Conservation (phyloP, 768 basidiomycete genomes). For the Boletus barrowsii region DNA sequence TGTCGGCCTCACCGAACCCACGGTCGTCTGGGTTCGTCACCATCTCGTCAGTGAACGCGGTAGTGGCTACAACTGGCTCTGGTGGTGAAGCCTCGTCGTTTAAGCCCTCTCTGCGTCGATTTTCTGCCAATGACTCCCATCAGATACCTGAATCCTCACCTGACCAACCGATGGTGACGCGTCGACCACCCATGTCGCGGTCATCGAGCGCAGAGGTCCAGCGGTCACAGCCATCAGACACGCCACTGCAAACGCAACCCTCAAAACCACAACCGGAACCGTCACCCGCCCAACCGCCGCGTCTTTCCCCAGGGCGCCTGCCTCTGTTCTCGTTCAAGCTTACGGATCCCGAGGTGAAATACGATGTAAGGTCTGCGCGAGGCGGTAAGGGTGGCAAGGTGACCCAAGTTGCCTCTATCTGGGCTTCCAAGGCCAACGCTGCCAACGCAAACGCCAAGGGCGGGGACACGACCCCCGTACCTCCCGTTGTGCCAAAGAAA, state of each 20-base stretch:
- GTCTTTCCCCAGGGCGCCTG: conserved; percentile 25
- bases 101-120: conserved; percentile 17
- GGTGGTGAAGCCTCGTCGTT: conserved; percentile 4
- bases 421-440: conserved; percentile 52
- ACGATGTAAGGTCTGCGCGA: conserved; percentile 72
- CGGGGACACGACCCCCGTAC: conserved; percentile 2
- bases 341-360: conserved; percentile 54
- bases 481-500: conserved; percentile 6
- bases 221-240: not conserved
- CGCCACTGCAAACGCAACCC: not conserved
- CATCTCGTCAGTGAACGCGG: conserved; percentile 48
- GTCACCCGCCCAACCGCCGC: not conserved
- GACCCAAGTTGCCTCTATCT: conserved; percentile 68
- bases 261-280: not conserved
- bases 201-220: conserved; percentile 17
- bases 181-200: conserved; percentile 1
- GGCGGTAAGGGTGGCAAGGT: conserved; percentile 77
- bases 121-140: conserved; percentile 20
- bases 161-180: not conserved
- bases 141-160: conserved; percentile 5
- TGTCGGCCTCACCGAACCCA: conserved; percentile 54
- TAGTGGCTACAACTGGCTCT: not conserved
- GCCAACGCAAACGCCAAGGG: not conserved
- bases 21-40: conserved; percentile 77
- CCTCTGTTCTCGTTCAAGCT: conserved; percentile 35